Evolutionary conservation across 768 basidiomycete genomes (phyloP), one percentile per base, ranked within the genome.

Genomic region (Strobilomyces confusus): DNA sequence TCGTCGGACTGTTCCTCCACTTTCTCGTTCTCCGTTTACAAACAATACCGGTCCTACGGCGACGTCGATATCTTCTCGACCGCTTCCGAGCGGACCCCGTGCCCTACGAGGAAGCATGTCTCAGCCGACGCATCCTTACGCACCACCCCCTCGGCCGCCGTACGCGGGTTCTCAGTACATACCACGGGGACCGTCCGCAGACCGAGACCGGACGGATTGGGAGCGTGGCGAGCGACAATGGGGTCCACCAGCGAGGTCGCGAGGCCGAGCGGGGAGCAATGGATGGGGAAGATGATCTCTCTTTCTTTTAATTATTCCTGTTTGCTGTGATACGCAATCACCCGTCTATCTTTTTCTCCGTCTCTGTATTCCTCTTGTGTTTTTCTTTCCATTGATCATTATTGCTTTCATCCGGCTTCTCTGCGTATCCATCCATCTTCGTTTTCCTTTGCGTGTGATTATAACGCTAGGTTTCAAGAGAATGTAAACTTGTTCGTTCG

Each of bases 181-280:
- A 5, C 79, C 80, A 32, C 73, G 80, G 1, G 80, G 78, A 5
- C 80, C 79, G 3, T 77, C 75, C 11, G 78, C 77, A 2, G 80
- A 81, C 59, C 72, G 80, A 3, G 80, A 82, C 20, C 66, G 78
- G 14, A 52, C 58, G 14, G 79, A 78, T 17, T 69, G 76, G 67
- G 77, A 78, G 15, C 66, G 75, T n/a, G 71, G 73, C 8, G 76
- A 77, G n/a, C 58, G 77, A 12, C 64, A 59, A 19, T 71, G 70
- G 70, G 44, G 54, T 36, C 48, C 54, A 9, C 60, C 63, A 19
- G 49, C 67, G 15, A 57, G 68, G 42, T 37, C 68, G 30, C 61
- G 73, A 41, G 68, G 72, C 6, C 58, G 73, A 48, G 68, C 70
- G 1, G 69, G 67, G 33, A 73, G 73, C 30, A 65, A 63, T 57